These are phyloP conservation scores for Panellus pusillus DNA, from an alignment of 768 basidiomycete species.

Conservation along the genomic window DNA sequence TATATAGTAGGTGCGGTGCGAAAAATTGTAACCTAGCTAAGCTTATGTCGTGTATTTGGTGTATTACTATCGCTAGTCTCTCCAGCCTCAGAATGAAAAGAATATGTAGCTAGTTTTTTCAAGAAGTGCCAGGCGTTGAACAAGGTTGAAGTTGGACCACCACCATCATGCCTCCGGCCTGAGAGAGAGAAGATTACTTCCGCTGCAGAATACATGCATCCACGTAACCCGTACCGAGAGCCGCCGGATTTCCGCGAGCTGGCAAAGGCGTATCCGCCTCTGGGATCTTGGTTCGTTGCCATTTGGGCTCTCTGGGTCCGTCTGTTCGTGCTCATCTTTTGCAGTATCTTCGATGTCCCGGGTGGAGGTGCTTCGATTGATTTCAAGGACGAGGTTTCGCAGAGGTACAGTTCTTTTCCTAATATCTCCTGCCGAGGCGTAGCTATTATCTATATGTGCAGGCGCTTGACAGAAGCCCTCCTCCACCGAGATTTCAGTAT, in stretches of 20 bases:
- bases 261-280: constrained; percentile 54
- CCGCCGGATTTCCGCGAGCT: constrained; percentile 60
- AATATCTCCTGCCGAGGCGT: not conserved
- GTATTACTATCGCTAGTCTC: not conserved
- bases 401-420: constrained; percentile 50
- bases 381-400: constrained; percentile 70
- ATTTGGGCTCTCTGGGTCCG: not conserved
- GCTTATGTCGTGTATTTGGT: not conserved
- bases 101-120: not conserved
- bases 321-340: not conserved
- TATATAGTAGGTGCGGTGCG: not conserved
- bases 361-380: constrained; percentile 49
- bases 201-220: constrained; percentile 33
- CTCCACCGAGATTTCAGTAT: constrained; percentile 74
- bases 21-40: not conserved
- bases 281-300: constrained; percentile 52
- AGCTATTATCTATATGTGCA: constrained; percentile 27
- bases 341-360: constrained; percentile 13
- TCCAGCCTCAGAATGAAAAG: not conserved
- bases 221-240: constrained; percentile 39
- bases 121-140: too few species aligned
- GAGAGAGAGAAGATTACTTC: not conserved
- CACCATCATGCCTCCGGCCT: not conserved
- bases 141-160: too few species aligned
- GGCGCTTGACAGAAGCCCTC: constrained; percentile 78